A percentile compares a stretch with the other conserved stretches of the same genome.
Conservation (phyloP, 768 basidiomycete genomes). For the Erythrobasidium yunnanense region DNA sequence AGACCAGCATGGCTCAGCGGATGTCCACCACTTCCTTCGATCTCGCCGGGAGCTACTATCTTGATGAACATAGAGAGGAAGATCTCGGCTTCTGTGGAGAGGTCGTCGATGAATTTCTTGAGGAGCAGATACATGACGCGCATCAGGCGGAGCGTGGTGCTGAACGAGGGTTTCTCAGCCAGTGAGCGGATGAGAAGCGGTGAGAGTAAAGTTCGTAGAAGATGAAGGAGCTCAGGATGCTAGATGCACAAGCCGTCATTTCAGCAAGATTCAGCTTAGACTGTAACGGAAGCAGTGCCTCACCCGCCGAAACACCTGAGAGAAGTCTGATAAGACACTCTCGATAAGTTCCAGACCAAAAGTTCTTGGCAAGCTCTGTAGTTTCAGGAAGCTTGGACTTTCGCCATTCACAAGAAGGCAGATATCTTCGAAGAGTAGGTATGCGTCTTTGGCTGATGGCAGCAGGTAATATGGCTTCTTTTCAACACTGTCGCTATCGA, state of each 20-base stretch:
- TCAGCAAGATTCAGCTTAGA: slow-evolving; percentile 5
- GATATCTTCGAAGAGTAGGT: slow-evolving; percentile 79
- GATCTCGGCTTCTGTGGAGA: slow-evolving; percentile 72
- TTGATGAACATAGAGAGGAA: slow-evolving; percentile 56
- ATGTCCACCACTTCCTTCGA: slow-evolving; percentile 37
- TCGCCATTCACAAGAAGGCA: slow-evolving; percentile 74
- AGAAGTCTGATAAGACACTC: slow-evolving; percentile 86
- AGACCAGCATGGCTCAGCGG: slow-evolving; percentile 27
- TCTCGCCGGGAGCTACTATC: slow-evolving; percentile 44
- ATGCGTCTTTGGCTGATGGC: slow-evolving; percentile 72
- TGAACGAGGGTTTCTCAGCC: slow-evolving; percentile 62
- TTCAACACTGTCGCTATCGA: slow-evolving; percentile 46
- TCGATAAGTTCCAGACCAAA: slow-evolving; percentile 96
- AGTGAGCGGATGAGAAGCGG: slow-evolving; percentile 77
- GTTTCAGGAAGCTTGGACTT: slow-evolving; percentile 66
- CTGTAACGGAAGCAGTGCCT: slow-evolving; percentile 26
- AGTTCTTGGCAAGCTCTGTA: slow-evolving; percentile 75
- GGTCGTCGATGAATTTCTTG: slow-evolving; percentile 74
- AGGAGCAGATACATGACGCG: slow-evolving; percentile 86
- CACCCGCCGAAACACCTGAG: slow-evolving; percentile 71
- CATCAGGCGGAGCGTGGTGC: slow-evolving; percentile 76
- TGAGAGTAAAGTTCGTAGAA: slow-evolving; percentile 81
- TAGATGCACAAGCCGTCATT: slow-evolving; percentile 39
- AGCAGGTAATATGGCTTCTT: slow-evolving; percentile 62
- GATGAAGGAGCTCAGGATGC: slow-evolving; percentile 70